phyloP scores from a whole-genome alignment of 768 basidiomycete species.

The Suillus bovinus region DNA sequence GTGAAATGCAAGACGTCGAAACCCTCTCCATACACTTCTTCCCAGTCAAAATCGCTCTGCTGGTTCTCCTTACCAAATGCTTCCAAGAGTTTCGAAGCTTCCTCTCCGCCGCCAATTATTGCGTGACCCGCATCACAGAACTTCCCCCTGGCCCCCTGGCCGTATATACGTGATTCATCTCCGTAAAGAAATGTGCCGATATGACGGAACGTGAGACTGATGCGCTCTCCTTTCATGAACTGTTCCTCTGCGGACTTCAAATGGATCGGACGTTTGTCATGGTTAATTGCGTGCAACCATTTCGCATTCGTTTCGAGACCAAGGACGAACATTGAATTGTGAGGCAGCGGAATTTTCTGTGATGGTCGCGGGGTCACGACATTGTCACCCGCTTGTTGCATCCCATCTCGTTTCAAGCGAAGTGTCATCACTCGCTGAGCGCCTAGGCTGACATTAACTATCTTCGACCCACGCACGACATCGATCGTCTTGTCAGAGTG shows the following conservation, averaged over 20 bases:
- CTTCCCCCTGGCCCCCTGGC: slow-evolving; percentile 73
- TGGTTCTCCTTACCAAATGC: slow-evolving; percentile 81
- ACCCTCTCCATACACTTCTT: slow-evolving; percentile 60
- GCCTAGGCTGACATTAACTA: slow-evolving; percentile 82
- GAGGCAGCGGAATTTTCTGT: slow-evolving; percentile 72
- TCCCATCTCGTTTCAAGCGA: slow-evolving; percentile 58
- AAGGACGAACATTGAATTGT: slow-evolving; percentile 84
- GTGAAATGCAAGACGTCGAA: slow-evolving; percentile 68
- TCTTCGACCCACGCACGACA: slow-evolving; percentile 67
- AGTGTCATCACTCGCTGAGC: slow-evolving; percentile 78
- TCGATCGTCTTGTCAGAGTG: slow-evolving; percentile 89
- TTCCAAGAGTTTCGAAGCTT: slow-evolving; percentile 49
- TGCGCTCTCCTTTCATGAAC: slow-evolving; percentile 59
- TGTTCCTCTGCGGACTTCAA: slow-evolving; percentile 58
- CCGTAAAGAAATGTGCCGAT: slow-evolving; percentile 73
- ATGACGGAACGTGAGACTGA: slow-evolving; percentile 77
- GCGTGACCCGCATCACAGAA: slow-evolving; percentile 49
- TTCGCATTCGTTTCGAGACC: slow-evolving; percentile 69
- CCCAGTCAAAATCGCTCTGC: slow-evolving; percentile 70
- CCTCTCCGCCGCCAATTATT: slow-evolving; percentile 53
- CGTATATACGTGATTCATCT: slow-evolving; percentile 58
- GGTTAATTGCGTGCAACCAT: slow-evolving; percentile 78
- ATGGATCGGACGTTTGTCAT: slow-evolving; percentile 64
- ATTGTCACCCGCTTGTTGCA: slow-evolving; percentile 17
- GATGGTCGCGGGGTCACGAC: slow-evolving; percentile 35